phyloP scores from a whole-genome alignment of 2,329 filamentous ascomycete species.

The Orbilia javanica region DNA sequence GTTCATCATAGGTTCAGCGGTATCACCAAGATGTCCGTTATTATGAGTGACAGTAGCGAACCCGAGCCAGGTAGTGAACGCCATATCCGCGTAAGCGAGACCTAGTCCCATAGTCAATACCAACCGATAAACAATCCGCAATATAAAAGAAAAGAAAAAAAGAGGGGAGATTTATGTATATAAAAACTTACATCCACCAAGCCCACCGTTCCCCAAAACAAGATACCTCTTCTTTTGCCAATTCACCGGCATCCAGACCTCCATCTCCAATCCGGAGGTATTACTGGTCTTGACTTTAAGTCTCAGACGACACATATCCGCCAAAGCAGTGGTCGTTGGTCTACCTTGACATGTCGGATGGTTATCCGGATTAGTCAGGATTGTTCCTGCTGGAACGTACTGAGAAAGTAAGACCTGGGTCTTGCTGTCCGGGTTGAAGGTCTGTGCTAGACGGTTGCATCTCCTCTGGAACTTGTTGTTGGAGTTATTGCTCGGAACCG shows the following conservation, averaged over 20 bases:
- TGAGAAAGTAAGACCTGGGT: slow-evolving; percentile 65
- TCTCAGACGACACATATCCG: slow-evolving; percentile 24
- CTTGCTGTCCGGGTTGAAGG: slow-evolving; percentile 63
- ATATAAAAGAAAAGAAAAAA: no score
- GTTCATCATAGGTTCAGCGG: slow-evolving; percentile 25
- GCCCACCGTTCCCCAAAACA: slow-evolving; percentile 20
- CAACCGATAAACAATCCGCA: no score
- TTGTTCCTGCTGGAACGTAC: slow-evolving; percentile 66
- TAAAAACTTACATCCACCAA: slow-evolving; percentile 38
- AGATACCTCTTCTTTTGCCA: slow-evolving; percentile 25
- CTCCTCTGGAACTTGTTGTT: slow-evolving; percentile 1
- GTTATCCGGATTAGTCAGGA: slow-evolving; percentile 65
- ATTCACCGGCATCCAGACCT: slow-evolving; percentile 41
- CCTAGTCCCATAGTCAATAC: not conserved
- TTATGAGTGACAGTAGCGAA: slow-evolving; percentile 43
- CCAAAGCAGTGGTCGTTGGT: not conserved
- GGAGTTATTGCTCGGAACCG: not conserved
- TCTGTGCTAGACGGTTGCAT: slow-evolving; percentile 62
- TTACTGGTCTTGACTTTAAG: slow-evolving; percentile 28
- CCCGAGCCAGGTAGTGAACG: slow-evolving; percentile 3
- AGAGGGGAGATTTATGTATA: no score
- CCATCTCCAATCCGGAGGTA: slow-evolving; percentile 26
- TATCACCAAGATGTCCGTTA: slow-evolving; percentile 44
- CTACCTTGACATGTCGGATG: slow-evolving; percentile 64
- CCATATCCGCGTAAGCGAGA: slow-evolving; percentile 25